phyloP scores from a whole-genome alignment of 768 basidiomycete species.

The Boletus barrowsii region DNA sequence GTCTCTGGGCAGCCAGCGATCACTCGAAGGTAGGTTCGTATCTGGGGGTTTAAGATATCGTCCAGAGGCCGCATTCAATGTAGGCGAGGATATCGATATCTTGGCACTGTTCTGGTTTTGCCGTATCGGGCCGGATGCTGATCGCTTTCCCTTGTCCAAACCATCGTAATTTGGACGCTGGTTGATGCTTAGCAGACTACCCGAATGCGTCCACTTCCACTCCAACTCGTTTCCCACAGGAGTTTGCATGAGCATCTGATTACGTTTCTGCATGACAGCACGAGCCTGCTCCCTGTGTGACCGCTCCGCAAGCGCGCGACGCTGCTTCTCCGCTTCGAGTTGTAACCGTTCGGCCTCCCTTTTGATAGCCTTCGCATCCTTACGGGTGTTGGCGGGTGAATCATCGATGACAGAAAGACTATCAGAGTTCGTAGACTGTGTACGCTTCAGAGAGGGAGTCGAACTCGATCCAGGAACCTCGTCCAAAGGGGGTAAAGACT shows the following conservation, averaged over 20 bases:
- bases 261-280: conserved; percentile 89
- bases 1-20: conserved; percentile 48
- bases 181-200: conserved; percentile 42
- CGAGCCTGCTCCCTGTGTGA: conserved; percentile 84
- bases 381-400: conserved; percentile 38
- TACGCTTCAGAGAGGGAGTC: conserved; percentile 70
- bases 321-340: conserved; percentile 81
- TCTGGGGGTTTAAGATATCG: conserved; percentile 45
- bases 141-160: conserved; percentile 46
- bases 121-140: conserved; percentile 62
- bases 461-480: conserved; percentile 58
- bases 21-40: conserved; percentile 33
- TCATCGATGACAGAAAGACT: conserved; percentile 58
- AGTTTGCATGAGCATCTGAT: conserved; percentile 63
- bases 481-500: conserved; percentile 65
- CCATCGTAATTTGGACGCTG: conserved; percentile 29
- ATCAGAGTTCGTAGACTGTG: conserved; percentile 75
- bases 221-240: conserved; percentile 53
- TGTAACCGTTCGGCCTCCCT: conserved; percentile 78
- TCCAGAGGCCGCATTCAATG: conserved; percentile 61
- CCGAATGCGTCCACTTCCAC: conserved; percentile 49
- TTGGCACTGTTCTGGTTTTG: conserved; percentile 47
- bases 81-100: conserved; percentile 41
- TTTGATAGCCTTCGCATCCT: conserved; percentile 72
- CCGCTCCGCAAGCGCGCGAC: conserved; percentile 70